Conservation (phyloP, 176 grass and related monocot species). For the Hyparrhenia diplandra region DNA sequence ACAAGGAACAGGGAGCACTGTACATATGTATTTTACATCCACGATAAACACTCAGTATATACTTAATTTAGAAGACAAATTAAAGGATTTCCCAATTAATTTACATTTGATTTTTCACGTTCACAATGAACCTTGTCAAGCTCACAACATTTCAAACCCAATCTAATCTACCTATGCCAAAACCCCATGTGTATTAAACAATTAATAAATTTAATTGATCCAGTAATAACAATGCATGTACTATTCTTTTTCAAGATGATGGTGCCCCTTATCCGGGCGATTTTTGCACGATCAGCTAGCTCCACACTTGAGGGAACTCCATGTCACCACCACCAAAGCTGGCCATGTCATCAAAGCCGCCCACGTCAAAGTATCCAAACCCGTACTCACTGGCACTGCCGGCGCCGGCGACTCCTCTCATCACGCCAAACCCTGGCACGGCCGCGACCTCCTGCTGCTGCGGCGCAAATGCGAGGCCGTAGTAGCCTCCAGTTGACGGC, state of each 20-base stretch:
- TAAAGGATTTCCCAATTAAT: background rate
- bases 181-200: background rate
- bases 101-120: constrained; percentile 6
- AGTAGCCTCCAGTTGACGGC: background rate
- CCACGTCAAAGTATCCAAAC: constrained; percentile 21
- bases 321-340: constrained; percentile 9
- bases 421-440: no score
- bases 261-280: no score
- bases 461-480: background rate
- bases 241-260: background rate
- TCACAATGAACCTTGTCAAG: background rate
- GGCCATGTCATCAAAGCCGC: background rate
- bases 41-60: no score
- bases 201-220: constrained; percentile 25
- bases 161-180: background rate
- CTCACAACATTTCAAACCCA: background rate
- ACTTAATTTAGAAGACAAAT: background rate
- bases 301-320: constrained; percentile 37
- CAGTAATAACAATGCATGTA: background rate
- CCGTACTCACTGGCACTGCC: constrained; percentile 17
- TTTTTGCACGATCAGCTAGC: background rate
- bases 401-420: background rate
- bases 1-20: no score
- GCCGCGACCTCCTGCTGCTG: background rate
- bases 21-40: no score